A percentile compares a stretch with the other conserved stretches of the same genome.
phyloP scores from a whole-genome alignment of 176 grass and related monocot species.

The Miscanthus lutarioriparius region DNA sequence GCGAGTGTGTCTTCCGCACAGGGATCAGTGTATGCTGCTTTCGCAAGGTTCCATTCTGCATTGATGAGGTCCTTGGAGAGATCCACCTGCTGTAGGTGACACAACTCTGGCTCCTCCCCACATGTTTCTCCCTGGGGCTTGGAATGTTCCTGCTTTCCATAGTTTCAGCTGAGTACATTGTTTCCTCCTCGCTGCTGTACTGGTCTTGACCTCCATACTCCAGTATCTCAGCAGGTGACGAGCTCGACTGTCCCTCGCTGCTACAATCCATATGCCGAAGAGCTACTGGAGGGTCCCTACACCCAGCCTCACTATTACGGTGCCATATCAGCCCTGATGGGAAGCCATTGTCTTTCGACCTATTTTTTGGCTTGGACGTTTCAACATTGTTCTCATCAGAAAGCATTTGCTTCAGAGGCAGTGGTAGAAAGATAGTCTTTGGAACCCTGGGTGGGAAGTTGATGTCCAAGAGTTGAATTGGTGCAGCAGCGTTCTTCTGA shows the following conservation, averaged over 20 bases:
- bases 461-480: slow-evolving; percentile 55
- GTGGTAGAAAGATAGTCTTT: slow-evolving; percentile 78
- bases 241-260: slow-evolving; percentile 71
- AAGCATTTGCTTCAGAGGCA: slow-evolving; percentile 90
- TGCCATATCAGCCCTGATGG: slow-evolving; percentile 49
- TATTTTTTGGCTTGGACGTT: slow-evolving; percentile 43
- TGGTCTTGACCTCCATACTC: slow-evolving; percentile 47
- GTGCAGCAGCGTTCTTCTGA: slow-evolving; percentile 38
- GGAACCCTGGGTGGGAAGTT: slow-evolving; percentile 66
- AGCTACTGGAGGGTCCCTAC: slow-evolving; percentile 43
- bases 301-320: slow-evolving; percentile 43
- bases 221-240: slow-evolving; percentile 49
- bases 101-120: slow-evolving; percentile 87
- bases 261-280: slow-evolving; percentile 34
- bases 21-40: slow-evolving; percentile 66
- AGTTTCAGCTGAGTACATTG: slow-evolving; percentile 98
- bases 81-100: slow-evolving; percentile 73
- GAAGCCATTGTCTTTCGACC: slow-evolving; percentile 47
- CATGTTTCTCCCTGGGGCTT: slow-evolving; percentile 63
- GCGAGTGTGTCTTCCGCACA: slow-evolving; percentile 62
- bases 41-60: slow-evolving; percentile 44
- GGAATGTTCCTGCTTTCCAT: slow-evolving; percentile 96
- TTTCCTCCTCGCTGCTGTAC: slow-evolving; percentile 76
- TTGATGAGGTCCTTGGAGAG: slow-evolving; percentile 53
- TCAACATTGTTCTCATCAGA: slow-evolving; percentile 67